Evolutionary conservation across 2,329 filamentous ascomycete species (phyloP).

Genomic region (Aspergillus sp.): DNA sequence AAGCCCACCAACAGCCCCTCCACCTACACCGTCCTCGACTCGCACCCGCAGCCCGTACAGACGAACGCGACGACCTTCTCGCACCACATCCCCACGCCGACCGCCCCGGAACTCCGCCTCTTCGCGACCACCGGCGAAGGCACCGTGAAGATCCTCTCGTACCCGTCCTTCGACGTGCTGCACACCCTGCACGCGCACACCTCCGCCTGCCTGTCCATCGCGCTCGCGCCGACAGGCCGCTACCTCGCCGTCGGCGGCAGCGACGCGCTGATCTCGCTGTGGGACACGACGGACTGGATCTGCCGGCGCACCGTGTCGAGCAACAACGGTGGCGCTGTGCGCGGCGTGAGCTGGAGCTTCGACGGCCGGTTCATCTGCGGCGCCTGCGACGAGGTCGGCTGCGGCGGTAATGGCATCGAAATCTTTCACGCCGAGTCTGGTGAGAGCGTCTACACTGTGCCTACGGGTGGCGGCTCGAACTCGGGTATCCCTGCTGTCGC

Average conservation of each 20-base stretch:
- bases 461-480: constrained; percentile 33
- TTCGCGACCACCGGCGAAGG: constrained; percentile 51
- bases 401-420: constrained; percentile 44
- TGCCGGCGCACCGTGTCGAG: constrained; percentile 48
- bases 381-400: constrained; percentile 46
- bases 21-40: constrained; percentile 39
- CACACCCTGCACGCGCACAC: constrained; percentile 50
- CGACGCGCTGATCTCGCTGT: constrained; percentile 50
- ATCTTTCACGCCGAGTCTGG: constrained; percentile 51
- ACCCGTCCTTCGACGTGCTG: constrained; percentile 43
- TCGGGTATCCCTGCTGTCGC: constrained; percentile 45
- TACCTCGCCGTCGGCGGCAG: constrained; percentile 49
- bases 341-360: constrained; percentile 50
- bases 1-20: constrained; percentile 19
- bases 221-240: constrained; percentile 46
- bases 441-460: constrained; percentile 47
- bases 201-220: constrained; percentile 46
- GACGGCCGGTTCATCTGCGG: constrained; percentile 49
- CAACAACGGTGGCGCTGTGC: constrained; percentile 43
- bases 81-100: constrained; percentile 36
- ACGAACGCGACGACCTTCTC: constrained; percentile 50
- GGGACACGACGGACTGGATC: constrained; percentile 52
- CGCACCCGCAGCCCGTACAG: constrained; percentile 45
- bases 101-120: constrained; percentile 39
- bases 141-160: constrained; percentile 47